These are phyloP conservation scores for Sarocladiaceae sp. DNA, from an alignment of 2,329 filamentous ascomycete genomes.

Conservation along the genomic window DNA sequence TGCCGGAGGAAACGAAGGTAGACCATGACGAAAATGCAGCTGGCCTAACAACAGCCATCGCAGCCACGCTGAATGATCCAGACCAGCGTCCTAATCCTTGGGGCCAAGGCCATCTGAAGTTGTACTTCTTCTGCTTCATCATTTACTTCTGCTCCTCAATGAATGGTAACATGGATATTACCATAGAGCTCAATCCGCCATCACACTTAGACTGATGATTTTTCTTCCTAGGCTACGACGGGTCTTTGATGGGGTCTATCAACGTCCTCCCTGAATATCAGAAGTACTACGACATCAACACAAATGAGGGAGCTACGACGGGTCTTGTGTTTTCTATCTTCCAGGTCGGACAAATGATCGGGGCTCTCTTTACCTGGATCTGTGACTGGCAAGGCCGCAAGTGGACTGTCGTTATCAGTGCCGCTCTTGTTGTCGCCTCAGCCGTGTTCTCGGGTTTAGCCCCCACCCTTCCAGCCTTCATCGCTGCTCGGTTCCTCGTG, in stretches of 20 bases:
- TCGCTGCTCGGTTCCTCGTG: not conserved
- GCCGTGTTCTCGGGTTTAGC: not conserved
- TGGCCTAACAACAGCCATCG: not conserved
- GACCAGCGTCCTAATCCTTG: not conserved
- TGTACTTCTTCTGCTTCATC: slow-evolving; percentile 3
- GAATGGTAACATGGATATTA: not conserved
- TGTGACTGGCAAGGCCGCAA: slow-evolving; percentile 9
- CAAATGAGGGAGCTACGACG: not conserved
- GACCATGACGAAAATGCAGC: not conserved
- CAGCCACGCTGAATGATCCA: not conserved
- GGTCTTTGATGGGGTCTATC: slow-evolving; percentile 4
- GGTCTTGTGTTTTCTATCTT: slow-evolving; percentile 7
- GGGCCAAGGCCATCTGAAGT: not conserved
- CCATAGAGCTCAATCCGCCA: not conserved
- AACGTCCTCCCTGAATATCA: slow-evolving; percentile 8
- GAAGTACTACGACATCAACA: slow-evolving; percentile 3
- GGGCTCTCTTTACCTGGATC: slow-evolving; percentile 8
- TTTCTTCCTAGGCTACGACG: not conserved
- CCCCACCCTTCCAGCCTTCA: slow-evolving; percentile 1
- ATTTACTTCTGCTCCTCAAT: slow-evolving; percentile 4
- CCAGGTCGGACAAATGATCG: slow-evolving; percentile 7
- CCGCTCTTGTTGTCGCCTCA: not conserved
- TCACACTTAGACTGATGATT: not conserved
- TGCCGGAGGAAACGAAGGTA: not conserved
- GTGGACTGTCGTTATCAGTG: slow-evolving; percentile 6